A percentile compares a stretch with the other conserved stretches of the same genome.
These are phyloP conservation scores for Lotus japonicus DNA, from an alignment of 306 rosid species.

Conservation along the genomic window DNA sequence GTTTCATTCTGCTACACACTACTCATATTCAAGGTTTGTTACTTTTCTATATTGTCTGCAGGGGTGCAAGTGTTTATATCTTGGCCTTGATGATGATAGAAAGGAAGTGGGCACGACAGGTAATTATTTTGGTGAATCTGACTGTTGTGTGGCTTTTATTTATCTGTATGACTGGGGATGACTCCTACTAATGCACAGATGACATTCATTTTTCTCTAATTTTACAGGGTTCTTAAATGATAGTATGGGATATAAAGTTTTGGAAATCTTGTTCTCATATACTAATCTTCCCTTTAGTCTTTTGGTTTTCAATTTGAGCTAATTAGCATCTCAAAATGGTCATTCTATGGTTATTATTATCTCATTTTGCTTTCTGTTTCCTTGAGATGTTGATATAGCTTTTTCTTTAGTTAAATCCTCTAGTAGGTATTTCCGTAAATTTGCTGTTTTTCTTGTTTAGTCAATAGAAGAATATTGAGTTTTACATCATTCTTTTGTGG, in stretches of 20 bases:
- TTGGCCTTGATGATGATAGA: constrained; percentile 76
- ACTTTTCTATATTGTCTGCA: constrained; percentile 31
- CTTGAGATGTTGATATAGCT: not conserved
- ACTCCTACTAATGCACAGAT: constrained; percentile 4
- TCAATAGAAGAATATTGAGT: not conserved
- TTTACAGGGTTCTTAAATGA: not conserved
- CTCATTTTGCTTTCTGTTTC: not conserved
- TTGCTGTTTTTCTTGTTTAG: not conserved
- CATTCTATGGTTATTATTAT: not conserved
- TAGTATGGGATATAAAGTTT: not conserved
- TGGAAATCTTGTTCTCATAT: not conserved
- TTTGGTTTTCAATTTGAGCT: constrained; percentile 1
- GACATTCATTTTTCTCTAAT: constrained; percentile 1
- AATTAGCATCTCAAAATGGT: not conserved
- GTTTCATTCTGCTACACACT: constrained; percentile 12
- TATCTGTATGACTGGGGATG: not conserved
- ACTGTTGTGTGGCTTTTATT: not conserved
- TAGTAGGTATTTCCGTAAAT: not conserved
- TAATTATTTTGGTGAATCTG: constrained; percentile 19
- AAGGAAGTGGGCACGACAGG: constrained; percentile 93
- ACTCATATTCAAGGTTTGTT: constrained; percentile 19
- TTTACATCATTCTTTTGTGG: not conserved
- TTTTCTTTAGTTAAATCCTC: not conserved
- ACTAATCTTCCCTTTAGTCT: not conserved
- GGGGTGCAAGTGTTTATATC: constrained; percentile 86